phyloP scores from a whole-genome alignment of 2,329 filamentous ascomycete genomes.

The Pseudohalonectria lignicola region DNA sequence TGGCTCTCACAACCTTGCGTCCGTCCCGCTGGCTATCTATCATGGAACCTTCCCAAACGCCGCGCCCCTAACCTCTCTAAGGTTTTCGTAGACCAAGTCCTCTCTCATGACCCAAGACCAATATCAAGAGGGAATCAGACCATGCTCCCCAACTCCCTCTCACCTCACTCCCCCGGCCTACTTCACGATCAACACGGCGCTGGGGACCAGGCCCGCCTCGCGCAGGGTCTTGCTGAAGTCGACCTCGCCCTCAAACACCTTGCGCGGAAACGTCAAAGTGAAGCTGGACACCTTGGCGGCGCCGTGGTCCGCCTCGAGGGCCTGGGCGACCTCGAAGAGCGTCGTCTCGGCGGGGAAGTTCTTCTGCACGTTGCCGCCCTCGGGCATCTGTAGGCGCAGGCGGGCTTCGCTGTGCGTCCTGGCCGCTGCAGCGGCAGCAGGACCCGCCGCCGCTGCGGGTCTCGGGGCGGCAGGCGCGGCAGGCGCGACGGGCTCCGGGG shows the following conservation, averaged over 20 bases:
- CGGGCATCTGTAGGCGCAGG: conserved; percentile 63
- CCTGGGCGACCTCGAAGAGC: conserved; percentile 80
- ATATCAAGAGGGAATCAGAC: too few relatives aligned
- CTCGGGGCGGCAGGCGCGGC: conserved; percentile 32
- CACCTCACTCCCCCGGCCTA: conserved; percentile 3
- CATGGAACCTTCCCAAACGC: too few relatives aligned
- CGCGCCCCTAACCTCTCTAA: too few relatives aligned
- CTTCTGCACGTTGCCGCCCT: conserved; percentile 70
- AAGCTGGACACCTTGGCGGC: conserved; percentile 59
- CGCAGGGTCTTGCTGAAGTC: conserved; percentile 89
- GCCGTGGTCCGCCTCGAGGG: conserved; percentile 61
- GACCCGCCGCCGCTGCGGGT: conserved; percentile 33
- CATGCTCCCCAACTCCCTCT: not conserved
- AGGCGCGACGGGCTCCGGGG: conserved; percentile 26
- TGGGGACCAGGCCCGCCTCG: conserved; percentile 83
- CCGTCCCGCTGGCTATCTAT: too few relatives aligned
- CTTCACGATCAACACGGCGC: conserved; percentile 54
- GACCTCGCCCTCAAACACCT: conserved; percentile 55
- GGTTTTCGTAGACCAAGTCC: too few relatives aligned
- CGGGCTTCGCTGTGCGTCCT: conserved; percentile 71
- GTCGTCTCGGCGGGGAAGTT: conserved; percentile 83
- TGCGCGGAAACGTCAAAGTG: conserved; percentile 76
- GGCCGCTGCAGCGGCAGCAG: conserved; percentile 54
- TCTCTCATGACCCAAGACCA: too few relatives aligned
- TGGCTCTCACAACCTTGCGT: too few relatives aligned